Evolutionary conservation across 2,329 filamentous ascomycete species (phyloP), one percentile per base, ranked within the genome.

Genomic region (Sarocladiaceae sp.): DNA sequence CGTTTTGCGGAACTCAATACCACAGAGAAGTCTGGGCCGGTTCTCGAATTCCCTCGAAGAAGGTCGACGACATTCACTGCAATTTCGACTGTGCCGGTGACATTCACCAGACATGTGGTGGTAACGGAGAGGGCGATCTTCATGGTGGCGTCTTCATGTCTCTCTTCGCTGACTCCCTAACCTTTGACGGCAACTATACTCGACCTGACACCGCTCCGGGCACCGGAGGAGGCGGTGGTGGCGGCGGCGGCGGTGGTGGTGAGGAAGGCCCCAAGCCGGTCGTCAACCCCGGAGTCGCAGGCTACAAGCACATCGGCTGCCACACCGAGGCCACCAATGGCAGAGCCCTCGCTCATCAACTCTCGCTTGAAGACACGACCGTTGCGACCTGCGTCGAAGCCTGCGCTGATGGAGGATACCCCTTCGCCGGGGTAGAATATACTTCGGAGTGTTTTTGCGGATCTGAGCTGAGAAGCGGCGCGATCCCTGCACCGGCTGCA

Each of bases 1-100:
- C 55, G 0, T 75, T 72, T 49, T 74, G 72, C 5, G 73, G 65
- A 2, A 72, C 69, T 0, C 63, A 76, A 43, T 77, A 76, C 48
- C 59, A 67, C 15, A 52, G 59, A 11, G 74, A 80, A 51, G 78
- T 75, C 52, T 80, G 75, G 76, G 73, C 62, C 15, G 76, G 76
- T 2, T 67, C 68, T 20, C 64, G 52, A 0, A 64, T 74, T 19
- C 74, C 74, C 0, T 59, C 53, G 0, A 54, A 63, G 11, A 59
- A 68, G 49, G 70, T 72, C 1, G 59, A 59, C 15, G 67, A 73
- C 3, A 52, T 42, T 4, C 64, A 75, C 48, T 80, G 76, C 59
- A 72, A 73, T 57, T 77, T 65, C 46, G 55, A 65, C 29, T 80
- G 76, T 48, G 51, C 60, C 0, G 76, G 74, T 1, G 66, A 72